Percentiles rank a stretch among this genome's conserved stretches.
Evolutionary conservation across 164 flowering plant genomes (phyloP).

Genomic region (Chimonanthus praecox): DNA sequence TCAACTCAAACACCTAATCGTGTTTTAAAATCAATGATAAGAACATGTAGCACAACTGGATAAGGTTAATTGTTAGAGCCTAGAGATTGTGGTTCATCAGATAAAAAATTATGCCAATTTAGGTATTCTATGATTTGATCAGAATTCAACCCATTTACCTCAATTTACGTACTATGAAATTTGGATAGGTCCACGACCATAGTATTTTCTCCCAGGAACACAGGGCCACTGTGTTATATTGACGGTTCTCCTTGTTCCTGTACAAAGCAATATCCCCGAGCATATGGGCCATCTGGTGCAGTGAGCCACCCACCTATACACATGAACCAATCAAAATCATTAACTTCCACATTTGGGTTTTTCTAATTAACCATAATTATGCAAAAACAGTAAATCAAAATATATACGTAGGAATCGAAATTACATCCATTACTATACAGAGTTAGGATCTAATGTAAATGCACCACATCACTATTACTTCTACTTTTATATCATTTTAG

Average conservation of each 20-base stretch:
- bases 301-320: slow-evolving; percentile 20
- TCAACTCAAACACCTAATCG: no score
- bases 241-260: slow-evolving; percentile 12
- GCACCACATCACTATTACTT: no score
- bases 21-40: no score
- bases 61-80: no score
- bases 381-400: background rate
- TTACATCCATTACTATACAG: no score
- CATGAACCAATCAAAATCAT: background rate
- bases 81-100: no score
- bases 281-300: slow-evolving; percentile 26
- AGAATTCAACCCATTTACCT: no score
- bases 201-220: slow-evolving; percentile 3
- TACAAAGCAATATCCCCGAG: slow-evolving; percentile 31
- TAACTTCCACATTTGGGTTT: background rate
- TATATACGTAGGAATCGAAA: no score
- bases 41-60: no score
- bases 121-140: no score
- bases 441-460: no score
- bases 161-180: slow-evolving; percentile 5
- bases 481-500: background rate
- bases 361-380: background rate
- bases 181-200: slow-evolving; percentile 14
- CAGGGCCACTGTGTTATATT: slow-evolving; percentile 3
- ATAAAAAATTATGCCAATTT: no score